Conservation (phyloP, 2,329 filamentous ascomycete genomes). For the Chrysosporium queenslandicum region DNA sequence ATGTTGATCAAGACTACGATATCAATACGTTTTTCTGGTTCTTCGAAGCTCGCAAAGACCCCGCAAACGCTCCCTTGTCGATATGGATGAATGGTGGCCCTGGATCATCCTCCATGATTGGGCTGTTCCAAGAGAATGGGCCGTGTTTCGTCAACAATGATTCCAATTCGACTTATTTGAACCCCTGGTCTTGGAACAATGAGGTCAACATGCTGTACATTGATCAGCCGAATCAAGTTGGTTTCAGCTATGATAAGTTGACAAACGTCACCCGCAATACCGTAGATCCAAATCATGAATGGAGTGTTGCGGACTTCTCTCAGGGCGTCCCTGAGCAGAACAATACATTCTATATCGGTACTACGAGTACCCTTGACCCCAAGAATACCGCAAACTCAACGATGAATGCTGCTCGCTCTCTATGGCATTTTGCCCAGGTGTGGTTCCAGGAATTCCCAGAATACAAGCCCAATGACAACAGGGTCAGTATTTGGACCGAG, state of each 20-base stretch:
- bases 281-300: neutral
- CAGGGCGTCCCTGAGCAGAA: conserved; percentile 37
- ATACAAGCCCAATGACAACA: conserved; percentile 50
- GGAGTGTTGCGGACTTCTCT: conserved; percentile 12
- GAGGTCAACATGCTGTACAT: conserved; percentile 58
- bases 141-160: conserved; percentile 37
- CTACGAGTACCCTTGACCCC: conserved; percentile 39
- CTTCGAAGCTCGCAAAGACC: conserved; percentile 40
- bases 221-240: conserved; percentile 54
- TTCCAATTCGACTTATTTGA: conserved; percentile 30
- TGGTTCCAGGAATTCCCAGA: conserved; percentile 56
- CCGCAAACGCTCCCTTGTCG: conserved; percentile 35
- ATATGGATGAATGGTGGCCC: conserved; percentile 42
- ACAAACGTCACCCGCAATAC: conserved; percentile 32
- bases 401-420: conserved; percentile 43
- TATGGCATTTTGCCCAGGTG: conserved; percentile 52
- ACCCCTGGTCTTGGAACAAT: conserved; percentile 49
- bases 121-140: conserved; percentile 36
- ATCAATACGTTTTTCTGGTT: conserved; percentile 35
- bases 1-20: conserved; percentile 15
- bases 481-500: conserved; percentile 38
- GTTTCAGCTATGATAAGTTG: conserved; percentile 45
- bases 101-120: conserved; percentile 36
- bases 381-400: conserved; percentile 43
- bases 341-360: conserved; percentile 42